Evolutionary conservation across 2,329 filamentous ascomycete genomes (phyloP), one percentile per base, ranked within the genome.

Genomic region (Fusarium sambucinum): DNA sequence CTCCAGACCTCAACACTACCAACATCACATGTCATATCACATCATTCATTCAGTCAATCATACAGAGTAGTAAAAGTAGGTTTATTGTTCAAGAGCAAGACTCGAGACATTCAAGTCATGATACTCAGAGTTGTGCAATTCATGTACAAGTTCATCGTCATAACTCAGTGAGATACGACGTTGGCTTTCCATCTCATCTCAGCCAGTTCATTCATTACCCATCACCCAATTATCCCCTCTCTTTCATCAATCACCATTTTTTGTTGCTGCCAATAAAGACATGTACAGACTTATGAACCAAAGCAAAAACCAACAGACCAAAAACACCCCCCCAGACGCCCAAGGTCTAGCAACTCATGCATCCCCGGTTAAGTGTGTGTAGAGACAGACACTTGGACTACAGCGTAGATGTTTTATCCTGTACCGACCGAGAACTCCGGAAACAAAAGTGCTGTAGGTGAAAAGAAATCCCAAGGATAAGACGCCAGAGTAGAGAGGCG

Each of bases 101-200:
- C 32, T 56, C 21, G 35, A 25, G 7, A 33, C 42, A 23, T 46
- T 13, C n/a, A 38, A 46, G 37, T 40, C 14, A 11, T 50, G 30
- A 47, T 46, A 21, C 48, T 63, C 51, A 46, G 19, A 33, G 32
- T 35, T 45, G 35, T 59, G 50, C 35, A 55, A 63, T 66, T 67
- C 66, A 69, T 69, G 66, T 69, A 63, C 61, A 69, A 21, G 33
- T 63, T 48, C 45, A 35, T 50, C 50, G n/a, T 45, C 48, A 19
- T n/a, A 29, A 32, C 33, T 11, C 19, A 9, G 3, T 27, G 9
- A 50, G 47, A 38, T 29, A 29, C 47, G 38, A 69, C 37, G 14
- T 16, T 32, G 45, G 55, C 56, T 41, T 59, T 54, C 37, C 27
- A 27, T 27, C 27, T 27, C 27, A 27, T 25, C 25, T 25, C 25